Percentiles rank a stretch among this genome's conserved stretches.
Evolutionary conservation across 768 basidiomycete genomes (phyloP).

Genomic region (Lentinula guzmanii): DNA sequence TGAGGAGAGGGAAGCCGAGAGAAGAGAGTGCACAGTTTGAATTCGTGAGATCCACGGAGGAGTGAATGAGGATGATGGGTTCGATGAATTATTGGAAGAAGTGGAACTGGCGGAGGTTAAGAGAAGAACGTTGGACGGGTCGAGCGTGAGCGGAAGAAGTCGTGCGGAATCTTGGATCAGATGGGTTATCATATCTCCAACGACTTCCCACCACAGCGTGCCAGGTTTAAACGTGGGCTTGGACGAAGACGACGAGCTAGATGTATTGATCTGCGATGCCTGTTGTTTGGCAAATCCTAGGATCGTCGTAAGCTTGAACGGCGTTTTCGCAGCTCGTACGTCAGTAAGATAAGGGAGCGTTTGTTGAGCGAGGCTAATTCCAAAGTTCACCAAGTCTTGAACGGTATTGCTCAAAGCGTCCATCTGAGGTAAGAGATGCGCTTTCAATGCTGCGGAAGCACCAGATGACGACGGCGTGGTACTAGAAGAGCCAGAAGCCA

Average conservation of each 20-base stretch:
- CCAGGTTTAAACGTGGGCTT: conserved; percentile 65
- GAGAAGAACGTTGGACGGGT: conserved; percentile 63
- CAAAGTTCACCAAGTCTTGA: conserved; percentile 83
- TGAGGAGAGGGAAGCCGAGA: conserved; percentile 66
- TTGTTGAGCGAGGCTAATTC: conserved; percentile 88
- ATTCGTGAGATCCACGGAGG: conserved; percentile 86
- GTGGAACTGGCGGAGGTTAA: conserved; percentile 30
- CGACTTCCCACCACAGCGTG: conserved; percentile 69
- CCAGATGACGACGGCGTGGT: not conserved
- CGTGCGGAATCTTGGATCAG: conserved; percentile 67
- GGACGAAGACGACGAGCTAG: conserved; percentile 58
- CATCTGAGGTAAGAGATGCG: conserved; percentile 66
- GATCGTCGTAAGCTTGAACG: conserved; percentile 72
- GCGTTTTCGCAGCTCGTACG: conserved; percentile 66
- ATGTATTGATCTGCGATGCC: conserved; percentile 61
- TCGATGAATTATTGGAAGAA: not conserved
- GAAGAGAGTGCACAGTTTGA: conserved; percentile 73
- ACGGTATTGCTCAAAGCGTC: conserved; percentile 66
- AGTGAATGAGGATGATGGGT: conserved; percentile 53
- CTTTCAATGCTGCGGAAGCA: conserved; percentile 49
- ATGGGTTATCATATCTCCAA: conserved; percentile 61
- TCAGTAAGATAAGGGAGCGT: conserved; percentile 85
- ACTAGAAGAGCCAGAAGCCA: conserved; percentile 50
- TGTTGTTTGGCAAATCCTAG: conserved; percentile 69
- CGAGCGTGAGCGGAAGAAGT: conserved; percentile 65